Conservation (phyloP, 2,329 filamentous ascomycete genomes). For the Remersonia thermophila region DNA sequence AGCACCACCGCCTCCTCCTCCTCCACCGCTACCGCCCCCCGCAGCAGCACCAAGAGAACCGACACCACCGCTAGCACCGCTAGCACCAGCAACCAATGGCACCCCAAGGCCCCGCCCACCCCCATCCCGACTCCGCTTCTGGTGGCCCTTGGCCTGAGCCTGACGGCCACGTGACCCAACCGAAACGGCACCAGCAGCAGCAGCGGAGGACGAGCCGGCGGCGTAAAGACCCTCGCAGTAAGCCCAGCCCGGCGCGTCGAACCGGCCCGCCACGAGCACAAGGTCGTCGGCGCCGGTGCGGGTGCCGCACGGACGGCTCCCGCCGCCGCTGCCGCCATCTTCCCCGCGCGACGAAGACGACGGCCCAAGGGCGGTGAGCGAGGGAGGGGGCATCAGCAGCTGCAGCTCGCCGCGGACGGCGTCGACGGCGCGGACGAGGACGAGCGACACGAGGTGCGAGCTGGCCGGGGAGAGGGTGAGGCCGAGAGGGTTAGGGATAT, state of each 20-base stretch:
- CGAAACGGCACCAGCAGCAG: too few species aligned
- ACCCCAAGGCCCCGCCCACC: neutral
- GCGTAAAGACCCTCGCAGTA: conserved; percentile 50
- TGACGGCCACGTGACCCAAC: too few species aligned
- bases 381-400: conserved; percentile 45
- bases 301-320: too few species aligned
- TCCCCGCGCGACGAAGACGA: too few species aligned
- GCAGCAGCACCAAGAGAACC: conserved; percentile 13
- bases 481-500: conserved; percentile 43
- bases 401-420: conserved; percentile 40
- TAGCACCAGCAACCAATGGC: too few species aligned
- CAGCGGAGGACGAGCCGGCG: too few species aligned
- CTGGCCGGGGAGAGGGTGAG: conserved; percentile 45
- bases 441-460: conserved; percentile 50
- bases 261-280: conserved; percentile 54
- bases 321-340: too few species aligned
- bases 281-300: conserved; percentile 36
- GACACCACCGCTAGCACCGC: neutral
- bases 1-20: neutral
- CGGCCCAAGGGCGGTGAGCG: too few species aligned
- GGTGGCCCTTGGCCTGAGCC: conserved; percentile 11
- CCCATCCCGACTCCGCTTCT: neutral
- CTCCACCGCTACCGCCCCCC: neutral
- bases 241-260: conserved; percentile 58
- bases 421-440: conserved; percentile 60